phyloP scores from a whole-genome alignment of 2,329 filamentous ascomycete genomes.

The Fusarium buharicum region DNA sequence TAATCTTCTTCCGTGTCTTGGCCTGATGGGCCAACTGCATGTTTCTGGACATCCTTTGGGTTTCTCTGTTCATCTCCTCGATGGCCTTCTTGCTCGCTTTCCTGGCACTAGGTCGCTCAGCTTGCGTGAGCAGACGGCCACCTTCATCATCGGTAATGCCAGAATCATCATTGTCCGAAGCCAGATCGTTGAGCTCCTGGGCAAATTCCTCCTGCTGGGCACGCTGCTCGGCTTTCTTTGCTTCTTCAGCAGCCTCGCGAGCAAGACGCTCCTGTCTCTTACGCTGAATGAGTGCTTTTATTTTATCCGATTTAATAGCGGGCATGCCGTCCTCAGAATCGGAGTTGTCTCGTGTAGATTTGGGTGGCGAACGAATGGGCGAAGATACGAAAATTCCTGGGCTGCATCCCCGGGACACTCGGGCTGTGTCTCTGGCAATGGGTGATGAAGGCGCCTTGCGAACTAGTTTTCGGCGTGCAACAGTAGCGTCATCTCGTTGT shows the following conservation, averaged over 20 bases:
- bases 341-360: conserved; percentile 48
- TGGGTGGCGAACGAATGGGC: conserved; percentile 52
- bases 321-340: conserved; percentile 62
- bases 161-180: conserved; percentile 54
- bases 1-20: conserved; percentile 90
- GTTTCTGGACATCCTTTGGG: conserved; percentile 87
- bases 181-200: conserved; percentile 51
- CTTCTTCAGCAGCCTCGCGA: conserved; percentile 69
- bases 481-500: conserved; percentile 56
- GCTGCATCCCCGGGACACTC: conserved; percentile 44
- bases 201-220: conserved; percentile 51
- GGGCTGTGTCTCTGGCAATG: conserved; percentile 40
- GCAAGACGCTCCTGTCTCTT: conserved; percentile 78
- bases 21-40: conserved; percentile 92
- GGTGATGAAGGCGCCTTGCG: conserved; percentile 51
- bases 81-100: conserved; percentile 95
- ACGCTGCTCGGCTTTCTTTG: conserved; percentile 57
- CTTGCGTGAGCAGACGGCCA: conserved; percentile 74
- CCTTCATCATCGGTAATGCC: conserved; percentile 70
- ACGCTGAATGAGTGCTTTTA: conserved; percentile 58
- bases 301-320: conserved; percentile 64
- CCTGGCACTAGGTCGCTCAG: conserved; percentile 71
- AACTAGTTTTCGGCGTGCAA: conserved; percentile 55
- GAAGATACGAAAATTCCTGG: conserved; percentile 68
- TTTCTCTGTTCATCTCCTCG: conserved; percentile 95